These are phyloP conservation scores for Mucor sp. DNA, from an alignment of 371 early-diverging fungal genomes.

Conservation along the genomic window DNA sequence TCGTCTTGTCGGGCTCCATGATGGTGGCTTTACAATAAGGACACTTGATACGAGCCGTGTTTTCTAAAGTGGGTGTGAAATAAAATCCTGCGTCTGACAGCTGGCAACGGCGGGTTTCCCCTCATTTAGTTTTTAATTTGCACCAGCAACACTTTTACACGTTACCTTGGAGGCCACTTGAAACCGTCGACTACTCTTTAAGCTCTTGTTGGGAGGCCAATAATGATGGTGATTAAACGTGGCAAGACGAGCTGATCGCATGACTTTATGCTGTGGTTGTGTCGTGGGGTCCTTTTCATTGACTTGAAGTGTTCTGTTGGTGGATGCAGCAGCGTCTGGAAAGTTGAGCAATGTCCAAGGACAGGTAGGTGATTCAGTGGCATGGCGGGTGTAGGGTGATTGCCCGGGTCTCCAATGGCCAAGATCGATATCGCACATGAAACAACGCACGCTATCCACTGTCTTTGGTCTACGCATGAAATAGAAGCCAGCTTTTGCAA, in stretches of 20 bases:
- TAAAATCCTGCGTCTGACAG: constrained; percentile 40
- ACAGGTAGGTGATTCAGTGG: constrained; percentile 27
- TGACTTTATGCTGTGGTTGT: constrained; percentile 5
- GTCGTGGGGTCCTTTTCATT: not conserved
- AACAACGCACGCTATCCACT: constrained; percentile 30
- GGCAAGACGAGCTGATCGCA: constrained; percentile 25
- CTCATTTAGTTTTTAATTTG: not conserved
- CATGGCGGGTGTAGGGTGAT: constrained; percentile 30
- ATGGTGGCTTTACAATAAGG: constrained; percentile 27
- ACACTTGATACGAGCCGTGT: constrained; percentile 22
- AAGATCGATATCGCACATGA: constrained; percentile 36
- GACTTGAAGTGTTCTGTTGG: not conserved
- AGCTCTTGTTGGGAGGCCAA: constrained; percentile 31
- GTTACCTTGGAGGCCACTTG: constrained; percentile 23
- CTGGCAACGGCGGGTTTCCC: constrained; percentile 6
- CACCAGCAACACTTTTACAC: not conserved
- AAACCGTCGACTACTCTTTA: not conserved
- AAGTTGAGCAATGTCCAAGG: constrained; percentile 28
- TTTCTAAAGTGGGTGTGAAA: constrained; percentile 22
- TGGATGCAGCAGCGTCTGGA: constrained; percentile 13
- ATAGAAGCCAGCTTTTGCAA: constrained; percentile 41
- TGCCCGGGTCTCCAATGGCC: constrained; percentile 27
- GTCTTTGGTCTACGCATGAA: constrained; percentile 13
- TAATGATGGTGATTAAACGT: constrained; percentile 29
- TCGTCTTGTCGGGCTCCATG: constrained; percentile 4